Evolutionary conservation across 2,329 filamentous ascomycete species (phyloP).

Genomic region (Apiospora rasikravindrae): DNA sequence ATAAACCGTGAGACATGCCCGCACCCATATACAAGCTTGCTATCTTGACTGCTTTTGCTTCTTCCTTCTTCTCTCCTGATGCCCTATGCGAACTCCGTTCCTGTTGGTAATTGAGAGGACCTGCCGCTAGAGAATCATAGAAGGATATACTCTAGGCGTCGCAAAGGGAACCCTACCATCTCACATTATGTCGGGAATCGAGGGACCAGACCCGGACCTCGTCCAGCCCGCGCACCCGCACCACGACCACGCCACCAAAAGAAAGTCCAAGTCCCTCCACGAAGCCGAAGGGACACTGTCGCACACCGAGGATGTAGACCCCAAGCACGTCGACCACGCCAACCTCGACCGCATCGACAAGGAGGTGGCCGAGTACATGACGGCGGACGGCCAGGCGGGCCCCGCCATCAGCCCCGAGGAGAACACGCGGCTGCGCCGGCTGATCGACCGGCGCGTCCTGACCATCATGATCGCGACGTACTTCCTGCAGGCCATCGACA

Average conservation of each 20-base stretch:
- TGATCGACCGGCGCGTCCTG: slow-evolving; percentile 72
- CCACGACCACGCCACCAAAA: slow-evolving; percentile 30
- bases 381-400: slow-evolving; percentile 43
- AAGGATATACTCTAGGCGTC: neutral
- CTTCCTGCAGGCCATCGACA: slow-evolving; percentile 73
- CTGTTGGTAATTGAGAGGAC: neutral
- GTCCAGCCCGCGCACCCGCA: slow-evolving; percentile 29
- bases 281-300: slow-evolving; percentile 35
- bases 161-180: neutral
- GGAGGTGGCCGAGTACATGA: slow-evolving; percentile 74
- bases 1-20: neutral
- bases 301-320: slow-evolving; percentile 37
- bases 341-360: slow-evolving; percentile 63
- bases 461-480: slow-evolving; percentile 76
- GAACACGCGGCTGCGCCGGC: slow-evolving; percentile 62
- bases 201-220: slow-evolving; percentile 35
- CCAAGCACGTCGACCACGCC: slow-evolving; percentile 53
- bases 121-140: no score
- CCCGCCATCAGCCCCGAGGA: slow-evolving; percentile 65
- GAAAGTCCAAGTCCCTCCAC: slow-evolving; percentile 30
- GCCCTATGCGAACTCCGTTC: neutral
- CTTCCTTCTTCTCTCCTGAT: neutral
- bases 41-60: neutral
- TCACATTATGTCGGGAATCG: slow-evolving; percentile 34
- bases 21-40: neutral